phyloP scores from a whole-genome alignment of 805 yeast genomes.

The Wickerhamomyces chambardii region DNA sequence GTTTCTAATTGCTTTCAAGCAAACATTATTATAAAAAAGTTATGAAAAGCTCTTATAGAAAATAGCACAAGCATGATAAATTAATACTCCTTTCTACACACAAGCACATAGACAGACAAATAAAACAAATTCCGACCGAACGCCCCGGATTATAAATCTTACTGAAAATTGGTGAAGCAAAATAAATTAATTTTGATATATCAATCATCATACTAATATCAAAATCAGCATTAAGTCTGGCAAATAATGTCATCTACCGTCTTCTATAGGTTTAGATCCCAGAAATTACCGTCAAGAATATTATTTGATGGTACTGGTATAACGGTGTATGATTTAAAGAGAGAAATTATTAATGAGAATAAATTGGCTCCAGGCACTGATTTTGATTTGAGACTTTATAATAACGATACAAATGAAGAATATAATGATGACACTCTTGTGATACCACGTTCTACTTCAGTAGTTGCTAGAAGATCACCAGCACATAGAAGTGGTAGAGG shows the following conservation, averaged over 20 bases:
- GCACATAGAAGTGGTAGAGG: slow-evolving; percentile 34
- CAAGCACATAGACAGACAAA: too few relatives aligned
- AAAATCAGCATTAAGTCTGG: not conserved
- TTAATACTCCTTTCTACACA: too few relatives aligned
- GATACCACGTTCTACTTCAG: slow-evolving; percentile 83
- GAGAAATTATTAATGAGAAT: slow-evolving; percentile 79
- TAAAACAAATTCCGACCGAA: too few relatives aligned
- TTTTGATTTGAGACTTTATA: slow-evolving; percentile 67
- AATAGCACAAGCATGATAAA: too few relatives aligned
- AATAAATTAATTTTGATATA: too few relatives aligned
- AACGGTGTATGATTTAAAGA: slow-evolving; percentile 87
- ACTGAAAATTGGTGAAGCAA: too few relatives aligned
- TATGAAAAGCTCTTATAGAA: too few relatives aligned
- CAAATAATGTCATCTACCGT: slow-evolving; percentile 72
- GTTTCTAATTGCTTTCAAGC: too few relatives aligned
- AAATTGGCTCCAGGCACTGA: slow-evolving; percentile 78
- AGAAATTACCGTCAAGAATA: slow-evolving; percentile 67
- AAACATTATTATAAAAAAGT: too few relatives aligned
- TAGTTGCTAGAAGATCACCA: slow-evolving; percentile 75
- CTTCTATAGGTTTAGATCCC: slow-evolving; percentile 81
- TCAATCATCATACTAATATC: too few relatives aligned
- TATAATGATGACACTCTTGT: slow-evolving; percentile 85
- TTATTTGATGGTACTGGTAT: slow-evolving; percentile 95
- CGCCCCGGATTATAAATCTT: too few relatives aligned
- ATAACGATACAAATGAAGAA: slow-evolving; percentile 65